Percentiles rank a stretch among this genome's conserved stretches.
Evolutionary conservation across 352 stramenopile genomes (phyloP).

Genomic region (Phytophthora idaei): DNA sequence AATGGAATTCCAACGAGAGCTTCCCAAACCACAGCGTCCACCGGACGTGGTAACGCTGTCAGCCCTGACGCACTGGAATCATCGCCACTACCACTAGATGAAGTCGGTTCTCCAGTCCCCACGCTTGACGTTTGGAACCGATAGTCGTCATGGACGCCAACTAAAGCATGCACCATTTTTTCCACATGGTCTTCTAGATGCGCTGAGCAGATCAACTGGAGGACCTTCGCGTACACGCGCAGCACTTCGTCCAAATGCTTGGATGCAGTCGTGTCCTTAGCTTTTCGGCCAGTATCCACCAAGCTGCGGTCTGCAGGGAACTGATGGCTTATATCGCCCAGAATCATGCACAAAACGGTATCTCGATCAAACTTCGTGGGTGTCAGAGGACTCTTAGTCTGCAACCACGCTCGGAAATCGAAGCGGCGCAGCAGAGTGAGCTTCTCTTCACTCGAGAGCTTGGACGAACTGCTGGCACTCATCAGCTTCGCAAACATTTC

Average conservation of each 20-base stretch:
- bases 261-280: constrained; percentile 23
- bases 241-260: constrained; percentile 57
- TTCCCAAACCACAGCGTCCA: constrained; percentile 76
- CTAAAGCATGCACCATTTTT: constrained; percentile 79
- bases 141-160: constrained; percentile 85
- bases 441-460: constrained; percentile 77
- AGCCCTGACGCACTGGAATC: constrained; percentile 12
- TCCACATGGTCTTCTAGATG: constrained; percentile 83
- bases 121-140: constrained; percentile 54
- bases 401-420: constrained; percentile 80
- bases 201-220: constrained; percentile 69
- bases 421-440: constrained; percentile 74
- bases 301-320: constrained; percentile 56
- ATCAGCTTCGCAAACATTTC: constrained; percentile 90
- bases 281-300: constrained; percentile 12
- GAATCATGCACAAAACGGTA: constrained; percentile 77
- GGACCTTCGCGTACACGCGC: constrained; percentile 72
- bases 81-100: constrained; percentile 13
- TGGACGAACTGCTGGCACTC: constrained; percentile 69
- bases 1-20: constrained; percentile 57
- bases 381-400: constrained; percentile 45
- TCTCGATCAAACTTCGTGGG: constrained; percentile 85
- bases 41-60: constrained; percentile 49
- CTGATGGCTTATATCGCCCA: constrained; percentile 68
- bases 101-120: constrained; percentile 16